These are phyloP conservation scores for Circinella umbellata DNA, from an alignment of 371 early-diverging fungal species.

Conservation along the genomic window DNA sequence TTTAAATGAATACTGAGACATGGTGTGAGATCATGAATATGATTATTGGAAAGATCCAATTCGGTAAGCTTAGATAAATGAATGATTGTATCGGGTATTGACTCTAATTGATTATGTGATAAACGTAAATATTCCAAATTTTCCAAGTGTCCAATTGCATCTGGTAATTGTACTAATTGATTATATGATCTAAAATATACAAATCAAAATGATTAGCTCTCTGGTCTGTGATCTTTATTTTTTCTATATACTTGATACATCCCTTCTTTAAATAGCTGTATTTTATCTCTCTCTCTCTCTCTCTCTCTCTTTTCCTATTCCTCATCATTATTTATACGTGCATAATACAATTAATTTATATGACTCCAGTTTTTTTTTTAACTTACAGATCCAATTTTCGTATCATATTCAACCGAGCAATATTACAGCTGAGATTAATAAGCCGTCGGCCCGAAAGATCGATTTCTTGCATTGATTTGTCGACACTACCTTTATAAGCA, in stretches of 20 bases:
- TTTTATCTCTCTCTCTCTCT: background rate
- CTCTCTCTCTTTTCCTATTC: background rate
- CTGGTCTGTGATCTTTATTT: no score
- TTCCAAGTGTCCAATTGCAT: slow-evolving; percentile 60
- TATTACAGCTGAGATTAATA: slow-evolving; percentile 26
- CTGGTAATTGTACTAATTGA: slow-evolving; percentile 34
- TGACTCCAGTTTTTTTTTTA: background rate
- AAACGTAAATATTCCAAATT: slow-evolving; percentile 60
- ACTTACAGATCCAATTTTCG: slow-evolving; percentile 31
- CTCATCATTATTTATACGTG: background rate
- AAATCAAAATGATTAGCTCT: background rate
- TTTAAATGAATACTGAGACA: slow-evolving; percentile 11
- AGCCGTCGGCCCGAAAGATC: slow-evolving; percentile 20
- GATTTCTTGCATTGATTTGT: slow-evolving; percentile 27
- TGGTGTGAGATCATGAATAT: slow-evolving; percentile 60
- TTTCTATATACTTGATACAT: no score
- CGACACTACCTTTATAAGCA: background rate
- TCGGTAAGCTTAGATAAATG: slow-evolving; percentile 68
- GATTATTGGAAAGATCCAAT: slow-evolving; percentile 69
- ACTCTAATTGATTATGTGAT: slow-evolving; percentile 17
- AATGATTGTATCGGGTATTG: slow-evolving; percentile 70
- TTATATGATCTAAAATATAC: slow-evolving; percentile 14
- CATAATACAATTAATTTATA: no score
- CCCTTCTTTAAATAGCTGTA: no score
- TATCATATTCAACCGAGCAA: slow-evolving; percentile 22